phyloP scores from a whole-genome alignment of 2,329 filamentous ascomycete genomes.

The Aureobasidium sp. region DNA sequence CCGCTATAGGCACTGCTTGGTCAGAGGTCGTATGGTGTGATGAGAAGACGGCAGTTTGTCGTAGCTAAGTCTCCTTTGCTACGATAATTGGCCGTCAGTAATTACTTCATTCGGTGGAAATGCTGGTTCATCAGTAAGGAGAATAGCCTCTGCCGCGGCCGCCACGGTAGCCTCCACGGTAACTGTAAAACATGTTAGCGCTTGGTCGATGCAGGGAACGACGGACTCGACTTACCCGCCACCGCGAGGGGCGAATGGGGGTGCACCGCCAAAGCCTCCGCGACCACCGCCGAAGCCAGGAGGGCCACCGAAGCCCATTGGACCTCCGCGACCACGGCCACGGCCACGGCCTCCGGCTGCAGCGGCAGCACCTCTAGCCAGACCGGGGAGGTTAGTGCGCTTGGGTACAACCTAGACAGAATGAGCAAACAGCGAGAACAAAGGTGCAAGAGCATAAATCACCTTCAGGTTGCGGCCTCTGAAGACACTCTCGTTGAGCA shows the following conservation, averaged over 20 bases:
- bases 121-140: conserved; percentile 27
- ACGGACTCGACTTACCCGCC: conserved; percentile 29
- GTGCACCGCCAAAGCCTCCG: conserved; percentile 30
- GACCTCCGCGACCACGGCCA: conserved; percentile 32
- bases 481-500: conserved; percentile 94
- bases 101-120: neutral
- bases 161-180: conserved; percentile 31
- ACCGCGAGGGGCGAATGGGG: conserved; percentile 31
- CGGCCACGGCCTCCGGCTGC: conserved; percentile 47
- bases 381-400: conserved; percentile 91
- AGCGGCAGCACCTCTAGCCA: conserved; percentile 70
- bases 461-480: conserved; percentile 95
- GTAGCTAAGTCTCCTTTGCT: neutral
- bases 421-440: conserved; percentile 22
- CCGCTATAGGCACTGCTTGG: neutral
- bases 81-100: neutral
- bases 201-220: neutral
- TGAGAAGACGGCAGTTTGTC: neutral
- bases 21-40: neutral
- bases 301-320: conserved; percentile 48
- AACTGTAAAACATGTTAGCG: conserved; percentile 20
- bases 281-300: conserved; percentile 42
- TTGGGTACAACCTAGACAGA: conserved; percentile 67
- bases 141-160: conserved; percentile 31
- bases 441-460: conserved; percentile 20